These are phyloP conservation scores for Colletotrichum orbiculare DNA, from an alignment of 2,329 filamentous ascomycete species.

Conservation along the genomic window DNA sequence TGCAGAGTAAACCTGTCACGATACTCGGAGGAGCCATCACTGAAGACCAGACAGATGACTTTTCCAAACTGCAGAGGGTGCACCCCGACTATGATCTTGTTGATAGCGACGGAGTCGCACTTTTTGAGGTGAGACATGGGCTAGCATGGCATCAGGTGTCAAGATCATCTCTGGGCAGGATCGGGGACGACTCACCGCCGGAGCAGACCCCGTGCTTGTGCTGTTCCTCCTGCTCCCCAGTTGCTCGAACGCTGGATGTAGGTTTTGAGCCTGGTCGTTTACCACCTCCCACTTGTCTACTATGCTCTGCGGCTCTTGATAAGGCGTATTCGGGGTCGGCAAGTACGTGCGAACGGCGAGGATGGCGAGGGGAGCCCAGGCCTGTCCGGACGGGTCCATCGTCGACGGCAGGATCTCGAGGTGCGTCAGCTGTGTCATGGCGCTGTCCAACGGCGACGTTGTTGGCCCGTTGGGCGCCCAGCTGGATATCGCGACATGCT, in stretches of 20 bases:
- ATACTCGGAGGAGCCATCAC: conserved; percentile 85
- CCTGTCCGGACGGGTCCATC: conserved; percentile 68
- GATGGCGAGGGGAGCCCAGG: conserved; percentile 69
- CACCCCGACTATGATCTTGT: conserved; percentile 77
- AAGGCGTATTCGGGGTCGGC: conserved; percentile 64
- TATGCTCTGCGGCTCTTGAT: conserved; percentile 76
- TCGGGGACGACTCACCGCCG: conserved; percentile 15
- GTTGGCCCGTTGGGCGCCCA: conserved; percentile 63
- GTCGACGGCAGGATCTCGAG: conserved; percentile 78
- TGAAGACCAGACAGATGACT: conserved; percentile 77
- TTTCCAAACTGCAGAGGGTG: conserved; percentile 77
- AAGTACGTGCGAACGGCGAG: conserved; percentile 78
- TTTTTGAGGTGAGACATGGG: conserved; percentile 64
- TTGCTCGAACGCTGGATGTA: conserved; percentile 84
- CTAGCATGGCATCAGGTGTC: conserved; percentile 36
- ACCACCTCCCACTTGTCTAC: conserved; percentile 87
- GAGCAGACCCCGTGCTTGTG: conserved; percentile 36
- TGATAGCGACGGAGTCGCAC: conserved; percentile 73
- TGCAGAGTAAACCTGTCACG: conserved; percentile 80
- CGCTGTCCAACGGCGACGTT: conserved; percentile 57
- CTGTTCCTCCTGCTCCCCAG: conserved; percentile 72
- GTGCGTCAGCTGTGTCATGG: conserved; percentile 75
- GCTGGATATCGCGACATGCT: conserved; percentile 66
- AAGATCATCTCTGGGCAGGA: conserved; percentile 35
- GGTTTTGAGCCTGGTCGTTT: conserved; percentile 69